These are phyloP conservation scores for Boletus semigastroideus DNA, from an alignment of 1,284 basidiomycete species.

Conservation along the genomic window DNA sequence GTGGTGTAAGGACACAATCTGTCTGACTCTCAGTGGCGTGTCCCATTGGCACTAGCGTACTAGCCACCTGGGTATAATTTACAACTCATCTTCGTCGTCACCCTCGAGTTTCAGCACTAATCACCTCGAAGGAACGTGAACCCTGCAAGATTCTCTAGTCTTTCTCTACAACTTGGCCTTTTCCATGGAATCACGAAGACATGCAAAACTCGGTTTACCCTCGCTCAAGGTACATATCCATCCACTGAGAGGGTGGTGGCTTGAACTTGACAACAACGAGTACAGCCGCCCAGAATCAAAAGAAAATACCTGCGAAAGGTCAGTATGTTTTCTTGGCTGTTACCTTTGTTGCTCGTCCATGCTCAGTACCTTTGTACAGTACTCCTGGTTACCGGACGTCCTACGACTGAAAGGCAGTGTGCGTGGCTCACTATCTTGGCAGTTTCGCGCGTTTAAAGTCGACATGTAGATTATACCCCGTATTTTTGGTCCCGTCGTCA, in stretches of 20 bases:
- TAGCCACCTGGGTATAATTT: not conserved
- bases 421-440: conserved; percentile 9
- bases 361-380: conserved; percentile 42
- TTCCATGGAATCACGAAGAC: conserved; percentile 26
- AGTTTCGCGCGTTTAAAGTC: conserved; percentile 5
- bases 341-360: not conserved
- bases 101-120: too few species aligned
- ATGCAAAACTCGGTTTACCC: conserved; percentile 15
- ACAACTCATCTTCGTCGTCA: not conserved
- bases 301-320: conserved; percentile 33
- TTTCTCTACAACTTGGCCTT: not conserved
- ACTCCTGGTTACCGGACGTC: conserved; percentile 89
- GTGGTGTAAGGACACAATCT: too few species aligned
- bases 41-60: not conserved
- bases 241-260: not conserved
- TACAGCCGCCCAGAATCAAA: conserved; percentile 29
- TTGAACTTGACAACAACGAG: conserved; percentile 7
- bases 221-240: conserved; percentile 30
- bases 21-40: not conserved
- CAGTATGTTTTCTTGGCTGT: not conserved
- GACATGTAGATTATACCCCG: conserved; percentile 55
- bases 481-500: conserved; percentile 79
- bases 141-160: not conserved
- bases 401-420: conserved; percentile 78
- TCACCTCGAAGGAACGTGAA: not conserved